phyloP scores from a whole-genome alignment of 768 basidiomycete species.

The Russula sp. region DNA sequence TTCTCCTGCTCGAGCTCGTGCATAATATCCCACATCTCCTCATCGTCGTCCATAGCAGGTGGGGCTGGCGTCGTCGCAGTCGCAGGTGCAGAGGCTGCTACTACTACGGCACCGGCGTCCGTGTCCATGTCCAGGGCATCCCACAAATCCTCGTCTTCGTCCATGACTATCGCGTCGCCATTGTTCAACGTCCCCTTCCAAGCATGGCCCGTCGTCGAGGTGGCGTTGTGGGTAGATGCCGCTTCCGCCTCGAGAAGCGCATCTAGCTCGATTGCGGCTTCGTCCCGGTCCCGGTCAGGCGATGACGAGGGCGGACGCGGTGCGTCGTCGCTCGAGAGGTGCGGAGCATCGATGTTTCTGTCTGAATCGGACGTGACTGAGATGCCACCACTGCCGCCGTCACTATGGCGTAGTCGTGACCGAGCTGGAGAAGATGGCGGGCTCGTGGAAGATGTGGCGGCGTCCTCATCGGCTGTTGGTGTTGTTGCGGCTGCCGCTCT shows the following conservation, averaged over 20 bases:
- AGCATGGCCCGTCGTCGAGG: slow-evolving; percentile 8
- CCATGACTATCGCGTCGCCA: slow-evolving; percentile 26
- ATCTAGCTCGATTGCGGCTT: slow-evolving; percentile 24
- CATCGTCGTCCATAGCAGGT: slow-evolving; percentile 44
- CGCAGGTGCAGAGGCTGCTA: slow-evolving; percentile 4
- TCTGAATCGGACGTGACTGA: slow-evolving; percentile 21
- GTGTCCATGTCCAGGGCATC: slow-evolving; percentile 34
- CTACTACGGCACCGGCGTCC: not conserved
- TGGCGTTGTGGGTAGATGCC: slow-evolving; percentile 7
- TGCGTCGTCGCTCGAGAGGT: slow-evolving; percentile 12
- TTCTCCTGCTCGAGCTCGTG: slow-evolving; percentile 48
- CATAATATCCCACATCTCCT: slow-evolving; percentile 72
- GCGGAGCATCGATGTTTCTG: slow-evolving; percentile 11
- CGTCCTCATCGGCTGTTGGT: slow-evolving; percentile 30
- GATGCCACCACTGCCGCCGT: not conserved
- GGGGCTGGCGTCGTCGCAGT: slow-evolving; percentile 14
- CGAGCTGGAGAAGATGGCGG: slow-evolving; percentile 18
- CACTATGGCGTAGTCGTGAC: not conserved
- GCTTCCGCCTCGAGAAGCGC: slow-evolving; percentile 30
- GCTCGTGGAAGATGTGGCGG: slow-evolving; percentile 10
- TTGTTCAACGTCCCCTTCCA: slow-evolving; percentile 12
- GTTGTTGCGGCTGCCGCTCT: slow-evolving; percentile 22
- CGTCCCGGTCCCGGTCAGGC: slow-evolving; percentile 15
- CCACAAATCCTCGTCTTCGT: slow-evolving; percentile 43
- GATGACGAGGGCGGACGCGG: slow-evolving; percentile 26